Evolutionary conservation across 768 basidiomycete genomes (phyloP).

Genomic region (Boletus patriciae): DNA sequence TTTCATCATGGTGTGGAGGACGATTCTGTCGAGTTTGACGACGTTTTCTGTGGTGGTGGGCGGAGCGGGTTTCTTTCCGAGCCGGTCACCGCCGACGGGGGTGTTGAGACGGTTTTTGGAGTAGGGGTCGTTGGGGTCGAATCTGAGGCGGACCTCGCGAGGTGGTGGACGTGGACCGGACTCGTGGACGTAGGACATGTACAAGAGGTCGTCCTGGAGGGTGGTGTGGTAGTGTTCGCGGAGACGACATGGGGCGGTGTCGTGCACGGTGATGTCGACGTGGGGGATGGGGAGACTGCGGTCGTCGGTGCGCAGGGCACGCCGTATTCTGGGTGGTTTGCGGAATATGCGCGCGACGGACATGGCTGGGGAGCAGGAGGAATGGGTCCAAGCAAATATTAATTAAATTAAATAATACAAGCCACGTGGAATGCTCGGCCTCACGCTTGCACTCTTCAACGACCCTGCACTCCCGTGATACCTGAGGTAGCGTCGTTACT

Average conservation of each 20-base stretch:
- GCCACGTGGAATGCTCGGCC: too few species aligned
- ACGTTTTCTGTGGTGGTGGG: slow-evolving; percentile 68
- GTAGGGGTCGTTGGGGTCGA: slow-evolving; percentile 81
- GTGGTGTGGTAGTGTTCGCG: slow-evolving; percentile 82
- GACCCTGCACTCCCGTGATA: too few species aligned
- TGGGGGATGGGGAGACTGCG: slow-evolving; percentile 74
- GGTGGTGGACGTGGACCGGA: slow-evolving; percentile 50
- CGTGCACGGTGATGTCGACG: slow-evolving; percentile 61
- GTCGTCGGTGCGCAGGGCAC: slow-evolving; percentile 47
- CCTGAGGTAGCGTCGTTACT: too few species aligned
- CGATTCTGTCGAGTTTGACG: slow-evolving; percentile 76
- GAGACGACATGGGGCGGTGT: slow-evolving; percentile 71
- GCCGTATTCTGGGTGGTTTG: slow-evolving; percentile 47
- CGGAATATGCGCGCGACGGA: slow-evolving; percentile 48
- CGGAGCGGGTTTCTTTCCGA: slow-evolving; percentile 67
- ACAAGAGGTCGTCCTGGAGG: slow-evolving; percentile 86
- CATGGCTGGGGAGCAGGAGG: neutral
- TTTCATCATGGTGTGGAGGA: slow-evolving; percentile 85
- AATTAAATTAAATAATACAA: too few species aligned
- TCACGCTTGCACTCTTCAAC: too few species aligned
- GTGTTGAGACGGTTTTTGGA: slow-evolving; percentile 74
- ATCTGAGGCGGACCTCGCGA: slow-evolving; percentile 62
- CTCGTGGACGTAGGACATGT: slow-evolving; percentile 89
- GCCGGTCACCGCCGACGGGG: slow-evolving; percentile 66
- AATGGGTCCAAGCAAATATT: neutral